A percentile compares a stretch with the other conserved stretches of the same genome.
These are phyloP conservation scores for Ceratocystiopsis brevicomis DNA, from an alignment of 2,329 filamentous ascomycete genomes.

Conservation along the genomic window DNA sequence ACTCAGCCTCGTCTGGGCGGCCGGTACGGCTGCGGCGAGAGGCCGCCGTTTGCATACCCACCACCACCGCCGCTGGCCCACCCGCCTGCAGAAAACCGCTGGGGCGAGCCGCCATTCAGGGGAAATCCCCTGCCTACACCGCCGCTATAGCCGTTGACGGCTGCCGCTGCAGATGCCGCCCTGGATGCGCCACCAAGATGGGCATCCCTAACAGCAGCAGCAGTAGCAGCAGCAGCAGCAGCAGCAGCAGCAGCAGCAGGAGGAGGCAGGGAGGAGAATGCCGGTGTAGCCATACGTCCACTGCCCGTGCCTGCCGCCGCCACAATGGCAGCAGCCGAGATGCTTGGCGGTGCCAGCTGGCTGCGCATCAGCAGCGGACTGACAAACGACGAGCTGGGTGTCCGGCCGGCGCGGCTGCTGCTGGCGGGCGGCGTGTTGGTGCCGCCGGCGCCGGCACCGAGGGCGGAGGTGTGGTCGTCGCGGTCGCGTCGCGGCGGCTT, in stretches of 20 bases:
- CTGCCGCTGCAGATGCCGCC: no score
- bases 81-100: no score
- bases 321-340: not conserved
- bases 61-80: not conserved
- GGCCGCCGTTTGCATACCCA: not conserved
- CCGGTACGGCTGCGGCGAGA: slow-evolving; percentile 6
- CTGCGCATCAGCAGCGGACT: slow-evolving; percentile 1
- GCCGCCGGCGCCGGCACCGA: slow-evolving; percentile 13
- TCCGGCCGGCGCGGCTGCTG: not conserved
- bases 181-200: no score
- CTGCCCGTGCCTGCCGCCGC: not conserved
- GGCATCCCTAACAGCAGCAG: no score
- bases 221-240: no score
- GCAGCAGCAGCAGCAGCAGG: no score
- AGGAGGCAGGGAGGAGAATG: no score
- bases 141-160: no score
- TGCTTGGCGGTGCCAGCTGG: slow-evolving; percentile 1
- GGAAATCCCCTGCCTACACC: no score
- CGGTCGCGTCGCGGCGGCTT: slow-evolving; percentile 31
- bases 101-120: no score
- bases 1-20: no score
- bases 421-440: slow-evolving; percentile 35
- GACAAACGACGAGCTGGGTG: not conserved
- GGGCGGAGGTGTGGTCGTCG: slow-evolving; percentile 10
- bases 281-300: no score